A percentile compares a stretch with the other conserved stretches of the same genome.
phyloP scores from a whole-genome alignment of 352 stramenopile species.

The Globisporangium megalacanthum region DNA sequence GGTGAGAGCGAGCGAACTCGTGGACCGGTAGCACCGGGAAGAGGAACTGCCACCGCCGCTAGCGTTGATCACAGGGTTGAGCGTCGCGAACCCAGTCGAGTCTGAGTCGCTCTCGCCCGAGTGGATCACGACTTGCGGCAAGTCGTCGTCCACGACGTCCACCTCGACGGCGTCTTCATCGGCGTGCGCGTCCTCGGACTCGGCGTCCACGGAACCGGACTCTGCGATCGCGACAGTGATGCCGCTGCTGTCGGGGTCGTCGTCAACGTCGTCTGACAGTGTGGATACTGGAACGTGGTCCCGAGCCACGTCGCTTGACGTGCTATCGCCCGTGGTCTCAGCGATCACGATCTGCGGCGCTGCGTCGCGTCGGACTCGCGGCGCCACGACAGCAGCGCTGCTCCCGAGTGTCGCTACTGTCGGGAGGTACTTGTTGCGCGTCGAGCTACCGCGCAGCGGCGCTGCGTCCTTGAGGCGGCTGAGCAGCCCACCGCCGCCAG shows the following conservation, averaged over 20 bases:
- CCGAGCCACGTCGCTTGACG: neutral
- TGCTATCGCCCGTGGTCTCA: neutral
- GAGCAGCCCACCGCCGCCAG: slow-evolving; percentile 22
- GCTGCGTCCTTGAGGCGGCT: slow-evolving; percentile 23
- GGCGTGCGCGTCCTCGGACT: neutral
- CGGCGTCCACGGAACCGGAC: neutral
- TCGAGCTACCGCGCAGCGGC: neutral
- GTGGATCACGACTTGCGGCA: slow-evolving; percentile 68
- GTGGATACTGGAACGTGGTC: neutral
- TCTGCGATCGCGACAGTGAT: slow-evolving; percentile 44
- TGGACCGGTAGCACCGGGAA: slow-evolving; percentile 6
- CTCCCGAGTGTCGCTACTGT: neutral
- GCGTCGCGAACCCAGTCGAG: slow-evolving; percentile 46
- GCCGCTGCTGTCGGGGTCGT: slow-evolving; percentile 27
- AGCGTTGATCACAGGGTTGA: slow-evolving; percentile 55
- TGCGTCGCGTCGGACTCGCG: neutral
- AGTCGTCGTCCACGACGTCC: slow-evolving; percentile 22
- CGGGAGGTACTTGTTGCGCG: slow-evolving; percentile 23
- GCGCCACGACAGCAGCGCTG: neutral
- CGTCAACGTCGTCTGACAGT: neutral
- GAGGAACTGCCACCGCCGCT: neutral
- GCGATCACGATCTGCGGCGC: slow-evolving; percentile 13
- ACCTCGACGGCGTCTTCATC: neutral
- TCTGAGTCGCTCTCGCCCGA: slow-evolving; percentile 62
- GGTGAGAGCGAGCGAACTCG: slow-evolving; percentile 3